A percentile compares a stretch with the other conserved stretches of the same genome.
Evolutionary conservation across 148 eudicot genomes (phyloP).

Genomic region (Rhododendron simsii): DNA sequence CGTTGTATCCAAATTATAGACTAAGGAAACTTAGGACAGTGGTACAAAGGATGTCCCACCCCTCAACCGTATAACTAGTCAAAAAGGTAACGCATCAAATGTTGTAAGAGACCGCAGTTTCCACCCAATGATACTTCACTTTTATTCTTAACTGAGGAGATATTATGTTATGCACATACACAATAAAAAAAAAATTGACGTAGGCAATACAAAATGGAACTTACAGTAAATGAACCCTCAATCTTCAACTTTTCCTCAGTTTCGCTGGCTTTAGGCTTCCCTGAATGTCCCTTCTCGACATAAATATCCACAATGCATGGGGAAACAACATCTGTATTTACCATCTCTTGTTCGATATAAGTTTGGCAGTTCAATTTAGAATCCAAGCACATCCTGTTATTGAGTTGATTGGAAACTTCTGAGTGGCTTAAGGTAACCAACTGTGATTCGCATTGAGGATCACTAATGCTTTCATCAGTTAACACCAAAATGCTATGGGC

Average conservation of each 20-base stretch:
- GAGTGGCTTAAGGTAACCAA: slow-evolving; percentile 17
- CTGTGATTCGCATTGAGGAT: slow-evolving; percentile 29
- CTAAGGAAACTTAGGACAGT: not conserved
- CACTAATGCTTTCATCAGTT: slow-evolving; percentile 32
- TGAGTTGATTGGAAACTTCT: slow-evolving; percentile 20
- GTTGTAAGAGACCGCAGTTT: not conserved
- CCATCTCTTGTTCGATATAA: slow-evolving; percentile 20
- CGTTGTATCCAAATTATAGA: not conserved
- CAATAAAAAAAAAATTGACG: not conserved
- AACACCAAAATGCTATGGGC: slow-evolving; percentile 41
- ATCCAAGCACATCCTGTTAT: slow-evolving; percentile 32
- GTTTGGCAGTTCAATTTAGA: slow-evolving; percentile 28
- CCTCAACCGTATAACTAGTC: not conserved
- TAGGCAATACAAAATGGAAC: slow-evolving; percentile 3
- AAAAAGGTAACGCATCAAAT: not conserved
- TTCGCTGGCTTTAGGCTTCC: slow-evolving; percentile 31
- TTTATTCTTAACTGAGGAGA: not conserved
- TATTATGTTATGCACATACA: not conserved
- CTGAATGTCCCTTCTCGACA: slow-evolving; percentile 46
- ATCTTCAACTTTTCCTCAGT: slow-evolving; percentile 36
- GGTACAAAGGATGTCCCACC: not conserved
- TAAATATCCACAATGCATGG: slow-evolving; percentile 39
- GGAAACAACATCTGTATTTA: slow-evolving; percentile 23
- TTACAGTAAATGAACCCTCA: slow-evolving; percentile 54
- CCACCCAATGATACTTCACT: not conserved